These are phyloP conservation scores for Physaria fendleri DNA, from an alignment of 345 rosid species.

Conservation along the genomic window DNA sequence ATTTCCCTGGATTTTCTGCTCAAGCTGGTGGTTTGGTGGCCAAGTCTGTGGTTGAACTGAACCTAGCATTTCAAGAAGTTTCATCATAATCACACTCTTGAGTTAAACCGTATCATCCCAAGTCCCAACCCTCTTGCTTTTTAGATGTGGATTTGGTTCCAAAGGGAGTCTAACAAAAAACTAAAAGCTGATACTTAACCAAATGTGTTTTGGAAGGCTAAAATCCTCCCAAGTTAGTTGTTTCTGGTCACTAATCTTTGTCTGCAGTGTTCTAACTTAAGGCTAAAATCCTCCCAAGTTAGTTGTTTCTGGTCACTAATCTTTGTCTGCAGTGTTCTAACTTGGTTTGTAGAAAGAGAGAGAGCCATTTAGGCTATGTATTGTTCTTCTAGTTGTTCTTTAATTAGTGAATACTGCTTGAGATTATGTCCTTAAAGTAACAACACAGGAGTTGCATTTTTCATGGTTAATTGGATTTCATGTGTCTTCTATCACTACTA, in stretches of 20 bases:
- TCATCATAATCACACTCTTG: conserved; percentile 41
- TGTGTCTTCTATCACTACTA: neutral
- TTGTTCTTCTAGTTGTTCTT: conserved; percentile 12
- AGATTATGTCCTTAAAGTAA: conserved; percentile 6
- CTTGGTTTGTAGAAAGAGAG: conserved; percentile 12
- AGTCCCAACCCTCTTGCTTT: conserved; percentile 19
- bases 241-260: conserved; percentile 15
- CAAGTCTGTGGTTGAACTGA: conserved; percentile 78
- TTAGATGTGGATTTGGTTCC: conserved; percentile 25
- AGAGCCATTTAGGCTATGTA: conserved; percentile 20
- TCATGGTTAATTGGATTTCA: neutral
- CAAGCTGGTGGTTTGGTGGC: conserved; percentile 90
- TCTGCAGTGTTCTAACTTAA: conserved; percentile 13
- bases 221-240: conserved; percentile 5
- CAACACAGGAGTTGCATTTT: neutral
- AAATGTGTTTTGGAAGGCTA: conserved; percentile 23
- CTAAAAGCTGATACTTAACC: conserved; percentile 24
- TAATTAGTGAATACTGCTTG: conserved; percentile 1
- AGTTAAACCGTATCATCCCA: conserved; percentile 17
- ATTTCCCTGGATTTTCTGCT: conserved; percentile 78
- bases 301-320: conserved; percentile 20
- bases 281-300: conserved; percentile 6
- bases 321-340: conserved; percentile 9
- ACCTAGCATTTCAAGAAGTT: conserved; percentile 69
- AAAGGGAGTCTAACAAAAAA: conserved; percentile 31